These are phyloP conservation scores for Vitrella brassicaformis DNA, from an alignment of 73 alveolate genomes.

Conservation along the genomic window DNA sequence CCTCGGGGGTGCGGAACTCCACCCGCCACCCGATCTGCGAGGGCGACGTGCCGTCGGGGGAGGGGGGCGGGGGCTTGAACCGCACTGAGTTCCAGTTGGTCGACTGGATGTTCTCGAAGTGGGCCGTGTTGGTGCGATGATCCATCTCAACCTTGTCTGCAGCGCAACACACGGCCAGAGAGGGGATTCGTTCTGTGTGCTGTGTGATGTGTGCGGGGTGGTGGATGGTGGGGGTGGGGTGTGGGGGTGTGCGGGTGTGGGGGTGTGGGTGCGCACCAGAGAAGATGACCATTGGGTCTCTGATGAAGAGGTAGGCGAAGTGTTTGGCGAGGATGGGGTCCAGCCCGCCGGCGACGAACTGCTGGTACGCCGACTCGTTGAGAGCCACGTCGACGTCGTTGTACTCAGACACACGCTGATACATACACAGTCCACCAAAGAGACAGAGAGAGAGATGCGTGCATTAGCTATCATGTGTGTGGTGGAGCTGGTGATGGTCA, in stretches of 20 bases:
- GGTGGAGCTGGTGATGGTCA: neutral
- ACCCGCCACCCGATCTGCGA: constrained; percentile 85
- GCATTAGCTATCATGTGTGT: neutral
- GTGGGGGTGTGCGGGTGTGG: too few species aligned
- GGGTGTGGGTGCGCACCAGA: neutral
- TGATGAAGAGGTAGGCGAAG: constrained; percentile 61
- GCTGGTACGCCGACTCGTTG: neutral
- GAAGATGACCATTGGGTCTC: constrained; percentile 66
- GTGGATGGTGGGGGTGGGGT: too few species aligned
- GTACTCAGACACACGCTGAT: neutral
- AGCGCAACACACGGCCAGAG: too few species aligned
- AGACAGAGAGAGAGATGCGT: neutral
- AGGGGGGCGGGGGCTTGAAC: constrained; percentile 80
- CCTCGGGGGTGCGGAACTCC: constrained; percentile 83
- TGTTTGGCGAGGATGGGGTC: constrained; percentile 53
- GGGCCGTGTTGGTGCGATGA: constrained; percentile 59
- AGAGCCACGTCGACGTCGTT: neutral
- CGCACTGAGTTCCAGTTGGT: constrained; percentile 89
- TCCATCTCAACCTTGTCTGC: constrained; percentile 42
- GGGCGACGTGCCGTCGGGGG: neutral
- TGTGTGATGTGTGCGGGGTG: too few species aligned
- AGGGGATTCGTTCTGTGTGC: too few species aligned
- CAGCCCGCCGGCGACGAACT: neutral
- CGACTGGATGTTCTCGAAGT: constrained; percentile 77
- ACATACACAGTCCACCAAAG: neutral